Evolutionary conservation across 345 rosid genomes (phyloP), one percentile per base, ranked within the genome.

Genomic region (Rubroshorea leprosula): DNA sequence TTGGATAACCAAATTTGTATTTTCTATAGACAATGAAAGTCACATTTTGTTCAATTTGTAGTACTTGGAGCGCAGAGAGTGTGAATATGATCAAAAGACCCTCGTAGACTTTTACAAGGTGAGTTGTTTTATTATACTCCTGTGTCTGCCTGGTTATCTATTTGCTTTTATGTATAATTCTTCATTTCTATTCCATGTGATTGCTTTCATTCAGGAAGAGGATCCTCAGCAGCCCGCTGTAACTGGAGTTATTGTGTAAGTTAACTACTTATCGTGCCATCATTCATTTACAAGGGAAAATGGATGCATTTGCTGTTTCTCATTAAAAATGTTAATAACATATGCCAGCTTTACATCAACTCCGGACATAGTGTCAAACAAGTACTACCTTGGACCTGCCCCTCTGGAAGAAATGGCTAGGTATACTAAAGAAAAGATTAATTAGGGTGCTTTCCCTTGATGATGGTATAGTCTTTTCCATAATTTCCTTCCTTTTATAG

Each of bases 361-460:
- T 47, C 83, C 92, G 1, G 91, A 89, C 80, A 87, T n/a, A n/a
- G n/a, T 75, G 58, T 80, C 86, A 26, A 93, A 93, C 81, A 89
- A 83, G 69, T 89, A 93, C 70, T 93, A 93, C 77, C 74, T 87
- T 24, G 99, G 99, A 16, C 99, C 99, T 54, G 97, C 97, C 12
- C 90, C 99, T 15, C 54, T 93, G 76, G 90, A 80, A 63, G 92
- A 85, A 60, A 93, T 93, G 97, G 99, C 97, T 49, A 76, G 79
- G 98, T 89, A 77, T 20, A 21, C 22, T 51, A 27, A 31, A 14
- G 24, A 26, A 65, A 13, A 13, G 19, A 31, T n/a, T n/a, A n/a
- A n/a, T n/a, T n/a, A n/a, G n/a, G n/a, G n/a, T n/a, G n/a, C n/a
- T n/a, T n/a, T n/a, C n/a, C n/a, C n/a, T n/a, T n/a, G n/a, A n/a